Evolutionary conservation across 495 filamentous ascomycete genomes (phyloP), one percentile per base, ranked within the genome.

Genomic region (Daldinia bambusicola): DNA sequence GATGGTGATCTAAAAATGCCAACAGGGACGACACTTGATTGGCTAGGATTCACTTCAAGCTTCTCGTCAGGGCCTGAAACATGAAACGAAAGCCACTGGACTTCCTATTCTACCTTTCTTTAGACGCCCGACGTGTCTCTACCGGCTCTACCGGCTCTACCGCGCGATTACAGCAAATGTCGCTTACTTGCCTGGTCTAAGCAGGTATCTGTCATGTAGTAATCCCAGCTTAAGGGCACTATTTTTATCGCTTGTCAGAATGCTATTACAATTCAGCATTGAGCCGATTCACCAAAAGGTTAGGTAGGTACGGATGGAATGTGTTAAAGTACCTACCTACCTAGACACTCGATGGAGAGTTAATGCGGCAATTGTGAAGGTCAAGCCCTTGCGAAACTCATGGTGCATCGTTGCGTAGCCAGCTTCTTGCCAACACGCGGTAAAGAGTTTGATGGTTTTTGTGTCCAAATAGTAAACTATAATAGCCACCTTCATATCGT

Each of bases 71-170:
- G 63, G 63, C 52, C 41, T 62, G 57, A 59, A 60, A 67, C 63
- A 34, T 71, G 68, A 71, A 71, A 71, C 68, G 50, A 59, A n/a
- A 53, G 16, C 36, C 41, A 48, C 4, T 31, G 38, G 56, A 12
- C 58, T 60, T 63, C 59, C 63, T 69, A 43, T 41, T 66, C 40
- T 34, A 40, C 48, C 32, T 5, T 52, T 64, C 10, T 52, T 64
- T 64, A 72, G 36, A 63, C 63, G 45, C 63, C 45, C 40, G 13
- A 57, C 37, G 12, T 53, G 31, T 53, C 26, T 53, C 51, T 53
- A 52, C 20, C 41, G 7, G 51, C n/a, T 55, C 67, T 72, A 41
- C 60, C 64, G 69, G 51, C n/a, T 55, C 67, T 72, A 41, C 60
- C 64, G 69, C 64, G 69, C 67, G 67, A 70, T 56, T 68, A 38